Conservation (phyloP, 331 rosid species). For the Cydonia oblonga region DNA sequence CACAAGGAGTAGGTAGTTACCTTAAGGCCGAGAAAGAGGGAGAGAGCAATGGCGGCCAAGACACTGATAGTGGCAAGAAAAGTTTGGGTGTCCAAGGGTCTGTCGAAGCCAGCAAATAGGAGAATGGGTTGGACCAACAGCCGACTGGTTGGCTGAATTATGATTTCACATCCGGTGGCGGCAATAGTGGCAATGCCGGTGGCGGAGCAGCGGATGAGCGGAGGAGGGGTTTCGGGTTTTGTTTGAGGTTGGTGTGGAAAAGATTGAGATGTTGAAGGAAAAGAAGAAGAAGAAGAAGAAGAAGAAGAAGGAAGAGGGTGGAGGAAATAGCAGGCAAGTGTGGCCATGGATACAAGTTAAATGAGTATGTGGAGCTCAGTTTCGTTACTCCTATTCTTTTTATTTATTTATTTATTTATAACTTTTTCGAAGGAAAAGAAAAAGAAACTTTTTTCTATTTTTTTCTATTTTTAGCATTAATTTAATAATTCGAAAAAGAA, state of each 20-base stretch:
- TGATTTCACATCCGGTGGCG: conserved; percentile 13
- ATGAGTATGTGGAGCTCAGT: conserved; percentile 23
- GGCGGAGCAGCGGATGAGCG: conserved; percentile 18
- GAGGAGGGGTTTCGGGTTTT: conserved; percentile 20
- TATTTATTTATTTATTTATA: background rate
- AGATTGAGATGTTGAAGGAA: conserved; percentile 14
- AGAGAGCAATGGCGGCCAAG: conserved; percentile 76
- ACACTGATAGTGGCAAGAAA: conserved; percentile 69
- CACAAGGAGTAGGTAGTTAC: conserved; percentile 14
- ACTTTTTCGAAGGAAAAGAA: background rate
- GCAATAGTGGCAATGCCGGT: background rate
- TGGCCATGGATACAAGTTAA: conserved; percentile 51
- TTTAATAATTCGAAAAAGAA: no score
- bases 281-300: conserved; percentile 16
- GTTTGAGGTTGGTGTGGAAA: conserved; percentile 22
- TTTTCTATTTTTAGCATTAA: no score
- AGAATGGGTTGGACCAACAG: conserved; percentile 50
- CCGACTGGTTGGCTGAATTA: conserved; percentile 19
- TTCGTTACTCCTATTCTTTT: background rate
- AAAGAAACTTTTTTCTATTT: background rate
- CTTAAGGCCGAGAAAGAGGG: conserved; percentile 88
- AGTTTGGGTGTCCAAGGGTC: conserved; percentile 69
- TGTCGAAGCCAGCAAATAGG: conserved; percentile 35
- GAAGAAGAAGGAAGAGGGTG: conserved; percentile 34
- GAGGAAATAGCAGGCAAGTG: conserved; percentile 33